These are phyloP conservation scores for Saitozyma podzolica DNA, from an alignment of 768 basidiomycete genomes.

Conservation along the genomic window DNA sequence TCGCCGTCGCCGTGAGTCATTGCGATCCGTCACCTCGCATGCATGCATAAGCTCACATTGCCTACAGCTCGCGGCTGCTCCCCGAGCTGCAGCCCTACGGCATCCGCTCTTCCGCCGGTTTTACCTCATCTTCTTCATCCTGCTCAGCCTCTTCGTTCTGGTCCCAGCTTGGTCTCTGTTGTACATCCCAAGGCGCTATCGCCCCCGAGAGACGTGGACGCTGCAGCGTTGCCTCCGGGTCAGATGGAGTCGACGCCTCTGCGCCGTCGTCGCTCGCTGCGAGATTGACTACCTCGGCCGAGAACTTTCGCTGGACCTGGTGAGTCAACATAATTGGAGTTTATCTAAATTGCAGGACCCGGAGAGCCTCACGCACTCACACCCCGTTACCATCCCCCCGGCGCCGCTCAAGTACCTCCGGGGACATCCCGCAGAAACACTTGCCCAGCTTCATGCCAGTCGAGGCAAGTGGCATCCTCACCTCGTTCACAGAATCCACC, in stretches of 20 bases:
- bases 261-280: conserved; percentile 37
- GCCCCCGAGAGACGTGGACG: conserved; percentile 34
- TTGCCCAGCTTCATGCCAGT: conserved; percentile 22
- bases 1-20: conserved; percentile 11
- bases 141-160: conserved; percentile 25
- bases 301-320: conserved; percentile 27
- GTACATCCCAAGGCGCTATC: conserved; percentile 20
- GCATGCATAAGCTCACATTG: neutral
- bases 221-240: conserved; percentile 37
- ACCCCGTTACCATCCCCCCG: conserved; percentile 35
- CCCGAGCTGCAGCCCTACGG: conserved; percentile 18
- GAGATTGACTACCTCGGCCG: conserved; percentile 44
- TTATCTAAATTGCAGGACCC: conserved; percentile 23
- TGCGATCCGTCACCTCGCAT: neutral
- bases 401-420: conserved; percentile 24
- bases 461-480: conserved; percentile 30
- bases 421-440: conserved; percentile 30
- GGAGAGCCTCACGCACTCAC: conserved; percentile 24
- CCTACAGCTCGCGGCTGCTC: conserved; percentile 23
- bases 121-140: conserved; percentile 30
- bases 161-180: conserved; percentile 35
- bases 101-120: conserved; percentile 31
- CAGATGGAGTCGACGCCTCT: conserved; percentile 28
- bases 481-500: conserved; percentile 26
- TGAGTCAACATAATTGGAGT: neutral